Percentiles rank a stretch among this genome's conserved stretches.
These are phyloP conservation scores for Pythium aquatile DNA, from an alignment of 352 stramenopile genomes.

Conservation along the genomic window DNA sequence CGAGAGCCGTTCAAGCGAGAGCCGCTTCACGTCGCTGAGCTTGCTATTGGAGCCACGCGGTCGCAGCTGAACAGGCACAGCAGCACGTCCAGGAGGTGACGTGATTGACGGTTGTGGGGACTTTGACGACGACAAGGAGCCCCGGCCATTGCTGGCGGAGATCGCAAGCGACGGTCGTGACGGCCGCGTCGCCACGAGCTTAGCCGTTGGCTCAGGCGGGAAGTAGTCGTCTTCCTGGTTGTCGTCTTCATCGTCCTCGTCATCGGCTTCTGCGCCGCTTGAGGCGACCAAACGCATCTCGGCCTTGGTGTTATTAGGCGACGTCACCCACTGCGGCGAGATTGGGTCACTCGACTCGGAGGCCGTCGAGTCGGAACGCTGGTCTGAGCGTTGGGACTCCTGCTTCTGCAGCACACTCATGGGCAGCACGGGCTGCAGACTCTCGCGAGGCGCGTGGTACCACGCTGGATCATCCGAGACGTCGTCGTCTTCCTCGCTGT, in stretches of 20 bases:
- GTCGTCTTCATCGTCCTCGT: slow-evolving; percentile 26
- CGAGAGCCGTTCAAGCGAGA: slow-evolving; percentile 25
- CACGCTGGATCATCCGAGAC: slow-evolving; percentile 65
- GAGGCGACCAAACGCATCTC: background rate
- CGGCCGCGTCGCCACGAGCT: slow-evolving; percentile 2
- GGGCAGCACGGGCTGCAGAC: slow-evolving; percentile 53
- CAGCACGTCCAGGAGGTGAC: slow-evolving; percentile 10
- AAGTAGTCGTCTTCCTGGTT: slow-evolving; percentile 22
- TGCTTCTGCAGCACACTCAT: slow-evolving; percentile 62
- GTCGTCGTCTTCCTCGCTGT: slow-evolving; percentile 52
- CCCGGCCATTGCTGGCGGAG: slow-evolving; percentile 5
- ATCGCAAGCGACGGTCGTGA: slow-evolving; percentile 10
- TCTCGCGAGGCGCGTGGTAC: slow-evolving; percentile 63
- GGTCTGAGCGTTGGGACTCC: slow-evolving; percentile 20
- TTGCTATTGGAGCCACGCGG: slow-evolving; percentile 36
- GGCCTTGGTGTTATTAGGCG: slow-evolving; percentile 2
- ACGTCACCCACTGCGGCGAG: slow-evolving; percentile 17
- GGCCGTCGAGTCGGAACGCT: slow-evolving; percentile 11
- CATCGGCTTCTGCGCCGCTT: slow-evolving; percentile 16
- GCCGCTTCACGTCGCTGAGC: slow-evolving; percentile 32
- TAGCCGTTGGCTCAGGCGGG: slow-evolving; percentile 23
- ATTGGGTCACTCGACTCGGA: slow-evolving; percentile 21
- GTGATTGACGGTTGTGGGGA: background rate
- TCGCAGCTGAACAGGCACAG: slow-evolving; percentile 25
- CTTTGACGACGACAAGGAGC: background rate